Base-by-base conservation (phyloP, 176 grass and related monocot species). In the Musa schizocarpa region DNA sequence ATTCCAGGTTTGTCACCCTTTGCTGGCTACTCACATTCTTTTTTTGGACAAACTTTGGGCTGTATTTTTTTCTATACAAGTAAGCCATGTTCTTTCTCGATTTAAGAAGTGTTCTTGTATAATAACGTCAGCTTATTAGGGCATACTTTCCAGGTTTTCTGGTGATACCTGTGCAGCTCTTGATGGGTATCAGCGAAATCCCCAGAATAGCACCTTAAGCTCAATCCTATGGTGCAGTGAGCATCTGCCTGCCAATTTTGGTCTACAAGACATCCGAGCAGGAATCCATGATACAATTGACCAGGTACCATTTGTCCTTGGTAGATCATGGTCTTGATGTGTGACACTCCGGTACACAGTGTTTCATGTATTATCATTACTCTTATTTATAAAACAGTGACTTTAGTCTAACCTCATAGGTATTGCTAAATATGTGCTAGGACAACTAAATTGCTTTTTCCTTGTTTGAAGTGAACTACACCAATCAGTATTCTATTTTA, bases 21-120 rank as follows among this genome's bases (percentile, higher is more conserved):
- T 87, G 95, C 82, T 94, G 95, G 95, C 68, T 91, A 57, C 59
- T 90, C 67, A 89, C 86, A 78, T 27, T 78, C 2, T 78, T 99
- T 63, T 81, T 94, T 52, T 99, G 86, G 95, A 81, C 86, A 78
- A 91, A 87, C 82, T 93, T 94, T 3, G 86, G 88, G 29, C 68
- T 94, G 59, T 99, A 99, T 82, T 94, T 87, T 80, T 94, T 93
- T 86, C 81, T 99, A 51, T 84, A 83, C 51, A 78, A 91, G 85
- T 87, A 65, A 83, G 85, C 65, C 23, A 75, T 76, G 73, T 75
- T 76, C 3, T 26, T 25, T 34, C 50, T n/a, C 13, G 43, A 17
- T 50, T 49, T 14, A 53, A 53, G 0, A 70, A 43, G 54, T 74
- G 49, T 85, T 27, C 20, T 25, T 29, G 2, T 65, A 57, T 29